Conservation (phyloP, 2,329 filamentous ascomycete species). For the Fulvia fulva region DNA sequence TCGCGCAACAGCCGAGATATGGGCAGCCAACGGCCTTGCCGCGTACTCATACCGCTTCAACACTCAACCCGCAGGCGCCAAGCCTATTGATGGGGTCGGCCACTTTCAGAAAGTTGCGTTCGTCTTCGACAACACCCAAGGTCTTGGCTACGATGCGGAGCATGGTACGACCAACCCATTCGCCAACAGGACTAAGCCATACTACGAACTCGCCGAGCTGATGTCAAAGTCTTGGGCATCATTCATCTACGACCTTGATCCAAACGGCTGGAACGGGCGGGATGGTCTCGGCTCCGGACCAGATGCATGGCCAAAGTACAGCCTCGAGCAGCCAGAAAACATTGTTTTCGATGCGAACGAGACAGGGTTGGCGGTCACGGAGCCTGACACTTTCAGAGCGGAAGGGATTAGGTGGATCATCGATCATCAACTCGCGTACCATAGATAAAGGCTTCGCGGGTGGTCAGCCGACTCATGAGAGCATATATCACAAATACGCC, state of each 20-base stretch:
- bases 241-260: constrained; percentile 43
- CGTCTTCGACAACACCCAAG: constrained; percentile 45
- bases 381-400: constrained; percentile 43
- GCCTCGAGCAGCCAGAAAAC: constrained; percentile 34
- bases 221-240: constrained; percentile 46
- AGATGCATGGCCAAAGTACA: constrained; percentile 41
- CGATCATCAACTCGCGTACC: constrained; percentile 26
- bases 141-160: constrained; percentile 38
- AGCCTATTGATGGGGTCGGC: constrained; percentile 42
- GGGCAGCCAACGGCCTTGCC: constrained; percentile 45
- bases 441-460: background rate
- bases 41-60: constrained; percentile 64
- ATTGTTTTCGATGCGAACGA: constrained; percentile 47
- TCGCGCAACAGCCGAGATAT: constrained; percentile 50
- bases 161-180: constrained; percentile 34
- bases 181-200: constrained; percentile 34
- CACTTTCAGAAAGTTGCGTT: constrained; percentile 51
- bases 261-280: constrained; percentile 32
- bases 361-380: constrained; percentile 31
- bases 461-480: too few relatives aligned
- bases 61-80: constrained; percentile 46
- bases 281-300: constrained; percentile 12
- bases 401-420: constrained; percentile 44
- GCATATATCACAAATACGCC: constrained; percentile 3
- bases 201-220: constrained; percentile 38